Conservation (phyloP, 1,139 yeast genomes). For the Debaryomyces singareniensis region DNA sequence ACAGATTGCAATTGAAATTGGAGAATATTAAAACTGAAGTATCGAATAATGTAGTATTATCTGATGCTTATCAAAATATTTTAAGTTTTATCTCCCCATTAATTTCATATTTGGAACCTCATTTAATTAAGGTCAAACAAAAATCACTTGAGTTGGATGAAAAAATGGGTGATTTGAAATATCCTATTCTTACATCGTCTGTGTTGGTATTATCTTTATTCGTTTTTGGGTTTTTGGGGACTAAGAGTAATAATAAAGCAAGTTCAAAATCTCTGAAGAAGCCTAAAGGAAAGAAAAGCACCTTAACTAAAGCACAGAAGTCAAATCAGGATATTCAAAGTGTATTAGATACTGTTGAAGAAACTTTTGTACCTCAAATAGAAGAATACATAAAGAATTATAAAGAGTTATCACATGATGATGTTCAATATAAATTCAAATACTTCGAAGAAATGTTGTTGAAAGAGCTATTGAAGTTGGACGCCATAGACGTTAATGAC, state of each 20-base stretch:
- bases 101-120: slow-evolving; percentile 3
- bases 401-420: slow-evolving; percentile 27
- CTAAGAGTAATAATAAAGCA: background rate
- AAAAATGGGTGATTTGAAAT: slow-evolving; percentile 27
- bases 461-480: slow-evolving; percentile 60
- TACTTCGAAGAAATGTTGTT: slow-evolving; percentile 62
- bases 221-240: slow-evolving; percentile 6
- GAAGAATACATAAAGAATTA: slow-evolving; percentile 33
- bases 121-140: slow-evolving; percentile 4
- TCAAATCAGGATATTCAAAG: slow-evolving; percentile 36
- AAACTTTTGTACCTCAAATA: slow-evolving; percentile 37
- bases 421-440: slow-evolving; percentile 45
- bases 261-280: slow-evolving; percentile 3
- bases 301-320: slow-evolving; percentile 36
- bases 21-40: background rate
- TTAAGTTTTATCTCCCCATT: slow-evolving; percentile 5
- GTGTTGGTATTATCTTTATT: slow-evolving; percentile 24
- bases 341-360: slow-evolving; percentile 38
- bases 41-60: background rate
- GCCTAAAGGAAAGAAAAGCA: slow-evolving; percentile 26
- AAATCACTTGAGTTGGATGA: slow-evolving; percentile 20
- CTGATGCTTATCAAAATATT: slow-evolving; percentile 3
- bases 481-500: slow-evolving; percentile 51
- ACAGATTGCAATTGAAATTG: background rate
- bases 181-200: slow-evolving; percentile 28